These are phyloP conservation scores for Citeromyces siamensis DNA, from an alignment of 1,139 yeast species.

Conservation along the genomic window DNA sequence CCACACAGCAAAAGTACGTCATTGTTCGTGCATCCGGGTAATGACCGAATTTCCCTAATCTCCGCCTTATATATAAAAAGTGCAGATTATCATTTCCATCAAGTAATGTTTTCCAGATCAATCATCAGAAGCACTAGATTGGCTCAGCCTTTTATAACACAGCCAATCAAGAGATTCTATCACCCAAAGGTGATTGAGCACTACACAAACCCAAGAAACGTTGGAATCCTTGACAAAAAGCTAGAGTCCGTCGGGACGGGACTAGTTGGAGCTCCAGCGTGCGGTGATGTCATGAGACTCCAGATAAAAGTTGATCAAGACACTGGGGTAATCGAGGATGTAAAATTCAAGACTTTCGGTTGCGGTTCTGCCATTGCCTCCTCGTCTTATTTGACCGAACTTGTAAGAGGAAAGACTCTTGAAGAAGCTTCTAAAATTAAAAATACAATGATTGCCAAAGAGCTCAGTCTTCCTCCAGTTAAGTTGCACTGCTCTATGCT, in stretches of 20 bases:
- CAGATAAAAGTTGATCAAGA: slow-evolving; percentile 89
- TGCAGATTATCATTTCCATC: slow-evolving; percentile 1
- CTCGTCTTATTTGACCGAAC: slow-evolving; percentile 86
- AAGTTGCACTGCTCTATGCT: slow-evolving; percentile 96
- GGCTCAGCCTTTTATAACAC: no score
- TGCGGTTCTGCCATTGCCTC: slow-evolving; percentile 98
- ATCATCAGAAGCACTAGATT: not conserved
- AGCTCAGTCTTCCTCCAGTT: slow-evolving; percentile 90
- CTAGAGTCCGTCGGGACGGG: slow-evolving; percentile 89
- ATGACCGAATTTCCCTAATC: not conserved
- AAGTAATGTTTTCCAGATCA: not conserved
- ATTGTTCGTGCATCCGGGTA: not conserved
- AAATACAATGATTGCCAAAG: slow-evolving; percentile 88
- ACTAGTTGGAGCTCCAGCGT: slow-evolving; percentile 96
- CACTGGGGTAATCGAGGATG: slow-evolving; percentile 86
- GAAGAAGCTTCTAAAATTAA: slow-evolving; percentile 90
- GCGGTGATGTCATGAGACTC: slow-evolving; percentile 98
- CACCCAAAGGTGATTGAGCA: slow-evolving; percentile 82
- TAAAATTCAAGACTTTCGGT: slow-evolving; percentile 95
- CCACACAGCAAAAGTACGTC: not conserved
- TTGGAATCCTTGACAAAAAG: slow-evolving; percentile 79
- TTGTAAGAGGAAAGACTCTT: slow-evolving; percentile 88
- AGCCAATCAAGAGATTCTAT: slow-evolving; percentile 24
- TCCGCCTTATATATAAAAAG: slow-evolving; percentile 1
- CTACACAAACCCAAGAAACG: slow-evolving; percentile 93